Conservation (phyloP, 805 yeast species). For the Schizosaccharomyces pombe region DNA sequence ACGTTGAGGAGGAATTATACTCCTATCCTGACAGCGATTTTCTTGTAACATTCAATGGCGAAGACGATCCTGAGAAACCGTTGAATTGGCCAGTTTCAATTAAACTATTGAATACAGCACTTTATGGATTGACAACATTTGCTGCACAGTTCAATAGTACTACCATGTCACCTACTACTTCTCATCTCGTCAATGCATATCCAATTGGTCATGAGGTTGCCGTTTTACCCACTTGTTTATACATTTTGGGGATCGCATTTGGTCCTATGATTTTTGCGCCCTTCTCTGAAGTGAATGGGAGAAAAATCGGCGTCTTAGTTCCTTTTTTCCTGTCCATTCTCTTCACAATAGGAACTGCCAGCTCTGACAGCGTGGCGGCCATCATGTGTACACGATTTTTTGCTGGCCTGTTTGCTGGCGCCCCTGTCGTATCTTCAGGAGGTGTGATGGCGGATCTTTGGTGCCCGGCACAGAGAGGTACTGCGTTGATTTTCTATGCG, state of each 20-base stretch:
- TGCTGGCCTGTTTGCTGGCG: conserved; percentile 29
- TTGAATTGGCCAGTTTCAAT: not conserved
- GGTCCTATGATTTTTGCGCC: conserved; percentile 75
- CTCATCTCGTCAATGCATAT: conserved; percentile 22
- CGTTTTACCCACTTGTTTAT: conserved; percentile 46
- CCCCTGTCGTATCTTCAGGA: conserved; percentile 28
- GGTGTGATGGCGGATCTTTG: conserved; percentile 37
- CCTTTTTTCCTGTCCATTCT: conserved; percentile 18
- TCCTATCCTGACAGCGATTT: not conserved
- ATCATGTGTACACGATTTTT: conserved; percentile 22
- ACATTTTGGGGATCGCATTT: conserved; percentile 58
- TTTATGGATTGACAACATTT: conserved; percentile 10
- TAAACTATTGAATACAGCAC: not conserved
- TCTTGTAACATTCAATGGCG: not conserved
- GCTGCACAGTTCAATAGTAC: conserved; percentile 58
- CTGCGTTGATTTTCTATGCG: conserved; percentile 28
- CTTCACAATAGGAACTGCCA: conserved; percentile 5
- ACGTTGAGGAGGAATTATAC: not conserved
- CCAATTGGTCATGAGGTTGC: conserved; percentile 47
- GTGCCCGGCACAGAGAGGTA: conserved; percentile 27
- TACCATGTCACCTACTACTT: conserved; percentile 43
- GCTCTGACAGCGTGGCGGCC: not conserved
- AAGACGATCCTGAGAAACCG: not conserved
- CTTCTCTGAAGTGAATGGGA: conserved; percentile 29
- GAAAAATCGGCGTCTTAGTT: not conserved